phyloP scores from a whole-genome alignment of 192 early-diverging fungal genomes.

The Spizellomyces sp. region DNA sequence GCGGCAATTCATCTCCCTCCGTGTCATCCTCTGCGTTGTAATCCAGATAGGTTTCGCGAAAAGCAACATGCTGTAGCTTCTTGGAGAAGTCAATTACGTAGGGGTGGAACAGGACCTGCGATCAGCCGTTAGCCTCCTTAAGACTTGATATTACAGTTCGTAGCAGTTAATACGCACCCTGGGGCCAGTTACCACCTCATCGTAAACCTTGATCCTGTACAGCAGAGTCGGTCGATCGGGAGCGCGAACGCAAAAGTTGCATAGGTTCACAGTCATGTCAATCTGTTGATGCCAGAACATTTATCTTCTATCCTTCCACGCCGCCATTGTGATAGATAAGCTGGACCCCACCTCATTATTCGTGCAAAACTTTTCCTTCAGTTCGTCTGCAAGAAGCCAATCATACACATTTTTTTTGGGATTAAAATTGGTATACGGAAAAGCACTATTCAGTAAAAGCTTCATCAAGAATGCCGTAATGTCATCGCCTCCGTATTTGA shows the following conservation, averaged over 20 bases:
- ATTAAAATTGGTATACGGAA: slow-evolving; percentile 74
- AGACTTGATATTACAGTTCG: too few species aligned
- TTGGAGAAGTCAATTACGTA: slow-evolving; percentile 41
- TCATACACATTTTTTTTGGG: slow-evolving; percentile 61
- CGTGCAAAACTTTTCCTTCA: slow-evolving; percentile 85
- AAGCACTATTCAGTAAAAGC: slow-evolving; percentile 65
- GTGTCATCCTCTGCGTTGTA: slow-evolving; percentile 27
- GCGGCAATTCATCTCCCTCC: slow-evolving; percentile 12
- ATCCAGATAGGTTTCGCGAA: slow-evolving; percentile 30
- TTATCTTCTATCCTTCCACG: background rate
- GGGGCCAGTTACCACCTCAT: slow-evolving; percentile 79
- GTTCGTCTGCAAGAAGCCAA: slow-evolving; percentile 74
- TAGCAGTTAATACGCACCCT: slow-evolving; percentile 50
- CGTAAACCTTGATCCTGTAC: slow-evolving; percentile 84
- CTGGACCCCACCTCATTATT: slow-evolving; percentile 63
- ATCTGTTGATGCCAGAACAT: slow-evolving; percentile 36
- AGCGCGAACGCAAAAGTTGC: slow-evolving; percentile 78
- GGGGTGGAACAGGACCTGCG: slow-evolving; percentile 54
- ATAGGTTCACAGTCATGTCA: slow-evolving; percentile 81
- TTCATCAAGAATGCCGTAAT: slow-evolving; percentile 74
- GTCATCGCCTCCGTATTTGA: slow-evolving; percentile 88
- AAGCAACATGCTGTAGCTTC: slow-evolving; percentile 39
- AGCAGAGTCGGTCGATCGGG: slow-evolving; percentile 70
- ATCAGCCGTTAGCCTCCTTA: too few species aligned
- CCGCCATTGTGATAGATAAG: background rate